Percentiles rank a stretch among this genome's conserved stretches.
These are phyloP conservation scores for Coemansia sp. DNA, from an alignment of 192 early-diverging fungal species.

Conservation along the genomic window DNA sequence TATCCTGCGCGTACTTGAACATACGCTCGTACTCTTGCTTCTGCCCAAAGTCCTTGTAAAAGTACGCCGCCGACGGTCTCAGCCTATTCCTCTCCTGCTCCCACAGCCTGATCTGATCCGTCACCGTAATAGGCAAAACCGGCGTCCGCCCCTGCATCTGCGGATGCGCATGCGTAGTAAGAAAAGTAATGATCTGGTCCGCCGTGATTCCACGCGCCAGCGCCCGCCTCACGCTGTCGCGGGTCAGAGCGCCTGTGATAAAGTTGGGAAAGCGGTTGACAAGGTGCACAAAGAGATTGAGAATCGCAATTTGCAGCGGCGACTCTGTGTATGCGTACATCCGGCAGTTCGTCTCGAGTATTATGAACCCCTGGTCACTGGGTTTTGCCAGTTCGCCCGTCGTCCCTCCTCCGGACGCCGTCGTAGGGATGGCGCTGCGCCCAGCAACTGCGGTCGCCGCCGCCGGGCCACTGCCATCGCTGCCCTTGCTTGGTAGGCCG, in stretches of 20 bases:
- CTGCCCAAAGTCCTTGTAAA: conserved; percentile 80
- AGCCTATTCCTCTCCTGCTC: conserved; percentile 93
- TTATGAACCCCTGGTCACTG: conserved; percentile 78
- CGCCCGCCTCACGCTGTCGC: conserved; percentile 86
- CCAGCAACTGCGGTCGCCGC: not conserved
- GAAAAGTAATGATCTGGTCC: conserved; percentile 92
- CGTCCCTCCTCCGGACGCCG: not conserved
- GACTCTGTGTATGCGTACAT: conserved; percentile 97
- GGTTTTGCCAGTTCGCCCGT: conserved; percentile 27
- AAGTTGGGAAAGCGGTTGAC: conserved; percentile 90
- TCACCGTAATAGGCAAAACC: conserved; percentile 86
- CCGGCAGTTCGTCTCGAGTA: conserved; percentile 94
- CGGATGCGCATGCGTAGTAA: conserved; percentile 88
- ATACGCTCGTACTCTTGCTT: conserved; percentile 75
- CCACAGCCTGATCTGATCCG: conserved; percentile 96
- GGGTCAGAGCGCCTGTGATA: conserved; percentile 84
- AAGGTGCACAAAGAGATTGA: conserved; percentile 87
- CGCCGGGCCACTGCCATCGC: conserved; percentile 6
- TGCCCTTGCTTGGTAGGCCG: conserved; percentile 21
- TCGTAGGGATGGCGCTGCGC: not conserved
- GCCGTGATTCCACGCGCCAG: conserved; percentile 89
- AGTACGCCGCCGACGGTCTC: conserved; percentile 56
- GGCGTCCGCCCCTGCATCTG: conserved; percentile 86
- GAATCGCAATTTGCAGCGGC: conserved; percentile 90
- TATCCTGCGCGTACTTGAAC: conserved; percentile 75